These are phyloP conservation scores for Filobasidium floriforme DNA, from an alignment of 768 basidiomycete genomes.

Conservation along the genomic window DNA sequence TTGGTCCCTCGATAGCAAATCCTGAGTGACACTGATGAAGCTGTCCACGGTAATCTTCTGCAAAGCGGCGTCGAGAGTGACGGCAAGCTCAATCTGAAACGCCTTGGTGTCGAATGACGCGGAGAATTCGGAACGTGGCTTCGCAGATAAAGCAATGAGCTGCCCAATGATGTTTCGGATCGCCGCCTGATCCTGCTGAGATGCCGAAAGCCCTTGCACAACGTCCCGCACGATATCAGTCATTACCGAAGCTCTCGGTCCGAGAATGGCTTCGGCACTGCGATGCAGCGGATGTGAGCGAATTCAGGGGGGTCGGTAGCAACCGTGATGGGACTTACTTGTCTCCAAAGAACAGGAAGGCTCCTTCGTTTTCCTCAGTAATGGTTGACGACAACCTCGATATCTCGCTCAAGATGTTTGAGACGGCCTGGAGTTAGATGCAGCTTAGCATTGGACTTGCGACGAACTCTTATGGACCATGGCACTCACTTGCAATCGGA, in stretches of 20 bases:
- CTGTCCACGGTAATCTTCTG: conserved; percentile 8
- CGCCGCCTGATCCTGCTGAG: conserved; percentile 2
- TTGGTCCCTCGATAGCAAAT: conserved; percentile 1
- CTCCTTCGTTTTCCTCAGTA: neutral
- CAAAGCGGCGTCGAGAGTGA: neutral
- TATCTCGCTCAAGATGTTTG: neutral
- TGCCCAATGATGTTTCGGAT: conserved; percentile 1
- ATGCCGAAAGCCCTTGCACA: neutral
- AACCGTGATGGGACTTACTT: neutral
- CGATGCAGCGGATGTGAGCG: neutral
- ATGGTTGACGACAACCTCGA: conserved; percentile 1
- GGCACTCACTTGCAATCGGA: neutral
- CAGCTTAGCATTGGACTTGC: too few relatives aligned
- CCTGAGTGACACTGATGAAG: conserved; percentile 7
- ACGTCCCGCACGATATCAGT: neutral
- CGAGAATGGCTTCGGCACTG: neutral
- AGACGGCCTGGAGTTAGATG: neutral
- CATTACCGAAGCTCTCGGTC: conserved; percentile 1
- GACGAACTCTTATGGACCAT: neutral
- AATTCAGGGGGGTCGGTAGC: too few relatives aligned
- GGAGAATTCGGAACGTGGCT: neutral
- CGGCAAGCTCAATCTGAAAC: neutral
- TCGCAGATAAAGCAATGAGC: neutral
- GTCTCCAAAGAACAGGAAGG: conserved; percentile 5
- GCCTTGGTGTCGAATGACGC: conserved; percentile 2